Percentiles rank a stretch among this genome's conserved stretches.
Evolutionary conservation across 2,329 filamentous ascomycete genomes (phyloP).

Genomic region (Colletotrichum camelliae): DNA sequence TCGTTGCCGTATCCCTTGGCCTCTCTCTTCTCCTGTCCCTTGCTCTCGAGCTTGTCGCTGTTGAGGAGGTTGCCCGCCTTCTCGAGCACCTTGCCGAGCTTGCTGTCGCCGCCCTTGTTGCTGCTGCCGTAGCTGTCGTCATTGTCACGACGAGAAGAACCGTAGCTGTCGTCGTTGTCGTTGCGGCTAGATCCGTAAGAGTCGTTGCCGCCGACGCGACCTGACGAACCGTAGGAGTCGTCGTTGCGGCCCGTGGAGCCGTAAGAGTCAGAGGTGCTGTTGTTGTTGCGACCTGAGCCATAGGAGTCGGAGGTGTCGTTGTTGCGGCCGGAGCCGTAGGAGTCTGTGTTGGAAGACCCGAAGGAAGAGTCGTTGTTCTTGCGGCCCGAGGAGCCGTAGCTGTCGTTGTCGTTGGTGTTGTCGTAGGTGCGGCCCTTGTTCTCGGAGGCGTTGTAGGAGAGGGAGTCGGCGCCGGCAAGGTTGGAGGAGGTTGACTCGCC

Average conservation of each 20-base stretch:
- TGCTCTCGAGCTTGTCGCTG: conserved; percentile 51
- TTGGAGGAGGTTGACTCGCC: conserved; percentile 14
- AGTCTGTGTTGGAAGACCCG: conserved; percentile 1
- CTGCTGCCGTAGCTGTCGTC: conserved; percentile 20
- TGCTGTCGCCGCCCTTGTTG: conserved; percentile 40
- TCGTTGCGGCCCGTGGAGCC: conserved; percentile 3
- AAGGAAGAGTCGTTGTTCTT: conserved; percentile 22
- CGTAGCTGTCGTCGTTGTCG: conserved; percentile 41
- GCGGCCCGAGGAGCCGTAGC: conserved; percentile 11
- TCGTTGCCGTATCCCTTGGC: conserved; percentile 32
- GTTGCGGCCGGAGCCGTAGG: conserved; percentile 14
- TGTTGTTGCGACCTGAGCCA: conserved; percentile 24
- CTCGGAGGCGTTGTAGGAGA: conserved; percentile 24
- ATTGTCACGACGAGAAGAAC: conserved; percentile 35
- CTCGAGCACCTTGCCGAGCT: conserved; percentile 62
- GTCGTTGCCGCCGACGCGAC: conserved; percentile 17
- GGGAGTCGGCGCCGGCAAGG: conserved; percentile 22
- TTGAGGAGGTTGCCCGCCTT: conserved; percentile 58
- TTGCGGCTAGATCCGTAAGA: conserved; percentile 22
- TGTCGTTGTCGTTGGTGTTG: conserved; percentile 21
- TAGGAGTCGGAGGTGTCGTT: conserved; percentile 25
- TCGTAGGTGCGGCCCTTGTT: conserved; percentile 22
- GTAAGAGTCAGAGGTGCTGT: conserved; percentile 20
- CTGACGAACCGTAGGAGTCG: conserved; percentile 25
- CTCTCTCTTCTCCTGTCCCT: conserved; percentile 56